Conservation (phyloP, 495 filamentous ascomycete species). For the Cercophora samala region DNA sequence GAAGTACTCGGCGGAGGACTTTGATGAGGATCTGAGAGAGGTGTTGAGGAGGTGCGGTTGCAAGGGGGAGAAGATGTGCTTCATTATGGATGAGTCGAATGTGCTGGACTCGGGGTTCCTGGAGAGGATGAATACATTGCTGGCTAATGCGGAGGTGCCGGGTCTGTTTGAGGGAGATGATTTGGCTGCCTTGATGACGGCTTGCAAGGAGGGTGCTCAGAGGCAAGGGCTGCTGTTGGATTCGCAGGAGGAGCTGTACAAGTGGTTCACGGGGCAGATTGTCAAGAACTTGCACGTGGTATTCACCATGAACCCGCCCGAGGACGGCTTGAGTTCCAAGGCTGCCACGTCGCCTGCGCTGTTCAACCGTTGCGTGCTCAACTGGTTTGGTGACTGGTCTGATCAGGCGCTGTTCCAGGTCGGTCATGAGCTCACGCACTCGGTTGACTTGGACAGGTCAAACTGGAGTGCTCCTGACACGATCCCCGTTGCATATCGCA, state of each 20-base stretch:
- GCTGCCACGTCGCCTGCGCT: conserved; percentile 94
- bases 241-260: conserved; percentile 97
- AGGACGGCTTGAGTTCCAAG: conserved; percentile 90
- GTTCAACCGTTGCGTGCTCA: conserved; percentile 98
- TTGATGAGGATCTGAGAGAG: conserved; percentile 93
- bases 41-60: conserved; percentile 92
- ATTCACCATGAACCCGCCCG: conserved; percentile 99
- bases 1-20: conserved; percentile 97
- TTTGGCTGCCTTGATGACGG: conserved; percentile 92
- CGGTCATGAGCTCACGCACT: conserved; percentile 89
- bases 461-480: conserved; percentile 85
- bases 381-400: conserved; percentile 99
- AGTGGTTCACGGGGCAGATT: conserved; percentile 99
- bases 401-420: conserved; percentile 99
- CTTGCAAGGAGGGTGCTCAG: conserved; percentile 96
- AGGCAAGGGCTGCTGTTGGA: conserved; percentile 91
- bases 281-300: conserved; percentile 98
- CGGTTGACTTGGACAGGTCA: conserved; percentile 85
- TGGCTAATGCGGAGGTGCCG: conserved; percentile 96
- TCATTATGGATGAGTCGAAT: conserved; percentile 99
- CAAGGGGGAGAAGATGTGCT: conserved; percentile 99
- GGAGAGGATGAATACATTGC: conserved; percentile 97
- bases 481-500: conserved; percentile 85
- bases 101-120: conserved; percentile 97
- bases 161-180: conserved; percentile 98